Evolutionary conservation across 2,329 filamentous ascomycete species (phyloP), one percentile per base, ranked within the genome.

Genomic region (Colletotrichum tabaci): DNA sequence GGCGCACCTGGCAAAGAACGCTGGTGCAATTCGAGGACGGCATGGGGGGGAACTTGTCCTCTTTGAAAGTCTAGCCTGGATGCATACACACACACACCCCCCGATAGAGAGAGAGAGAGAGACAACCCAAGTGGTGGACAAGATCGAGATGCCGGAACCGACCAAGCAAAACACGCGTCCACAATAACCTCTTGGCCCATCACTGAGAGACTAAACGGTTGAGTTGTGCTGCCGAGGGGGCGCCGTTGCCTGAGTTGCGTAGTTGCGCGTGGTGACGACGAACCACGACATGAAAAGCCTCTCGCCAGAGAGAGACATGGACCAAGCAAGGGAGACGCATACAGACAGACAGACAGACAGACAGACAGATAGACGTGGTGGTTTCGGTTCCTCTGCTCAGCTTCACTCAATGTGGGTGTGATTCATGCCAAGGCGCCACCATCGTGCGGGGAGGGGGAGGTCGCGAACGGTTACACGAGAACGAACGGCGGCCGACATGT

Each of bases 211-310:
- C 46, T 44, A 55, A 15, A 62, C 42, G 26, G 46, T 44, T 23
- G 23, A n/a, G 5, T 30, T 23, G n/a, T 53, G 50, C 40, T 66
- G 55, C 47, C 55, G 26, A 4, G 26, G 26, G 60, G 55, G 67
- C 67, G 62, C 62, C 62, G 26, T 26, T 26, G 4, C 26, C 26
- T 26, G 26, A 4, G 55, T 56, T 53, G 53, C 40, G 3, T 61
- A 21, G 38, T 44, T 23, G 38, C 55, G 23, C 8, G 57, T 21
- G 42, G 26, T 38, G 44, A 26, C 26, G 26, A 3, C 61, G 47
- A 53, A 30, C 5, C 12, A 47, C 21, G 44, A 35, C 26, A 6
- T 42, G 12, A 49, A 21, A 18, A 26, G 16, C 23, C 13, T 38
- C 18, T 44, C 7, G 21, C 26, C 26, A 4, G 26, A 26, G 46